Base-by-base conservation (phyloP, 495 filamentous ascomycete species). In the Cercophora samala region DNA sequence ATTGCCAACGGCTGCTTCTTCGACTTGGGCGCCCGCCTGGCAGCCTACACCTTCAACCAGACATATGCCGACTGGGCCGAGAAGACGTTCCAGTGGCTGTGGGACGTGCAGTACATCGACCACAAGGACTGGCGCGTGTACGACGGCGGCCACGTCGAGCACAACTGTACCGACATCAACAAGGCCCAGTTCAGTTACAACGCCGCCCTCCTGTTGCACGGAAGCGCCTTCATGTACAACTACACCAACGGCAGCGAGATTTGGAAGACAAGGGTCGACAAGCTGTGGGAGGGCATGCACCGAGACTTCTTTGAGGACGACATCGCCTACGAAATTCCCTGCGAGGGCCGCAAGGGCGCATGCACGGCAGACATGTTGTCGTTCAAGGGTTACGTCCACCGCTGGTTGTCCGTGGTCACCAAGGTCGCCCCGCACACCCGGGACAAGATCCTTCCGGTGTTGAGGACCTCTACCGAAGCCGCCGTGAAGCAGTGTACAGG, bases 361-460 rank as follows among this genome's bases (percentile, higher is more conserved):
- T 93, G 91, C 78, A 87, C 90, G 69, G 82, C 85, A n/a, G 90
- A 93, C 70, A 90, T 92, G 78, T 79, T 87, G 52, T 88, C 85
- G 54, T 94, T 93, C 87, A 93, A 93, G 76, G 91, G 89, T 21
- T 93, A 91, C 76, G 78, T 93, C 6, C 79, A 90, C 24, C 89
- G 91, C 52, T 93, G 90, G 89, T 84, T 95, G 85, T 82, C 85
- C n/a, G 80, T 82, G n/a, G 83, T 87, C 32, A 87, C 89, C 11
- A 87, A 92, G 73, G 75, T 92, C 54, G 90, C 88, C 0, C 90
- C 92, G 0, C 88, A 87, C 71, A 89, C 85, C 6, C 77, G 78
- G 24, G 77, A 80, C 6, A 78, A 69, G 58, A 83, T 94, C 63
- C 82, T 91, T 72, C 83, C 85, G 0, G 79, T 85, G 58, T 79